Conservation (phyloP, 495 filamentous ascomycete species). For the Penicillium atrosanguineum region DNA sequence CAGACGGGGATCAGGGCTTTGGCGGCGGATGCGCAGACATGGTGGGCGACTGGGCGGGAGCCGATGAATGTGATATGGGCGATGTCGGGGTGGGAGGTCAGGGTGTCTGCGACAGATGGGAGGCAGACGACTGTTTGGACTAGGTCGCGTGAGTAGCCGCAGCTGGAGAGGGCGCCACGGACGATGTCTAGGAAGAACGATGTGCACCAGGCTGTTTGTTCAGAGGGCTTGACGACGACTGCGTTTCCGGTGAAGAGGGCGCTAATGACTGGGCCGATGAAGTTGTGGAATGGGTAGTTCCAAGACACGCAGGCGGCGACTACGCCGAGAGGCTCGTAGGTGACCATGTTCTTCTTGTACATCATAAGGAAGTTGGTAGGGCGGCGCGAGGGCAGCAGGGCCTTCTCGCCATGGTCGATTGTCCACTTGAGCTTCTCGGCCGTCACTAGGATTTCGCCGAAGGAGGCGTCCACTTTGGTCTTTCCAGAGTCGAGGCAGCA, state of each 20-base stretch:
- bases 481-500: constrained; percentile 97
- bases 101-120: constrained; percentile 71
- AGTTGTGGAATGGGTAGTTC: constrained; percentile 97
- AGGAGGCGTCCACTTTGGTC: constrained; percentile 86
- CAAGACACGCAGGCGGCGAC: constrained; percentile 91
- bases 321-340: constrained; percentile 90
- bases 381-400: constrained; percentile 66
- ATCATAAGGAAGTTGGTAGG: constrained; percentile 88
- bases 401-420: constrained; percentile 83
- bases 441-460: constrained; percentile 93
- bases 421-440: constrained; percentile 94
- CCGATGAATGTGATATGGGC: constrained; percentile 98
- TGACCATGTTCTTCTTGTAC: constrained; percentile 91
- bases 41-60: constrained; percentile 78
- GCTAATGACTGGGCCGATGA: constrained; percentile 86
- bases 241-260: constrained; percentile 91
- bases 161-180: constrained; percentile 72
- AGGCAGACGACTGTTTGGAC: constrained; percentile 86
- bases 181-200: constrained; percentile 76
- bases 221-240: constrained; percentile 87
- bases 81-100: constrained; percentile 85
- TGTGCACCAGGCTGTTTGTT: constrained; percentile 89
- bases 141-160: constrained; percentile 79
- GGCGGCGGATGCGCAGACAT: constrained; percentile 82
- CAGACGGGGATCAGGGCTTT: constrained; percentile 78